Base-by-base conservation (phyloP, 2,329 filamentous ascomycete genomes). In the Nemania sp. region DNA sequence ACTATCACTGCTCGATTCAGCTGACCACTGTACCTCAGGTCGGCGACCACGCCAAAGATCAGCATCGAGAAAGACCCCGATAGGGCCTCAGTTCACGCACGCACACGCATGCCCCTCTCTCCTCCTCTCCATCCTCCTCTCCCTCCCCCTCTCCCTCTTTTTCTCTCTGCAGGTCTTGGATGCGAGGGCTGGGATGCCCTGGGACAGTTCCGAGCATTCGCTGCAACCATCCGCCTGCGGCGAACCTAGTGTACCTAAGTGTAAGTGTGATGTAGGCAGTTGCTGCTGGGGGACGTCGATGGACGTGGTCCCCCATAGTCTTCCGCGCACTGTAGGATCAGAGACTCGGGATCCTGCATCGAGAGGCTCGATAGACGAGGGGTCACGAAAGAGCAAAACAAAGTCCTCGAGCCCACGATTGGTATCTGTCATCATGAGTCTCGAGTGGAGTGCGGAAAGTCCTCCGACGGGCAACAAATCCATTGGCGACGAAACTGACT, bases 11-110 rank as follows among this genome's bases (percentile, higher is more conserved):
- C 45, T 53, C 25, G 49, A 59, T 63, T 65, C 59, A 65, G 62
- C 62, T 63, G 50, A 45, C 49, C 54, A 59, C 48, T 37, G 51
- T 57, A 60, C 42, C 46, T 54, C 45, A 62, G 62, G 62, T 65
- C 62, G 62, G 59, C 62, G 62, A 65, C 62, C 62, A 62, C 17
- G 6, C 37, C 42, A 21, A 32, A 57, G 53, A 62, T 60, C 59
- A 59, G 53, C 62, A 42, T 51, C 35, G 15, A 62, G 25, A 49
- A 62, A 59, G 29, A 53, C 48, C 51, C 62, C 54, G 54, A 61
- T 48, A 47, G 50, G 49, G 57, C 48, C 18, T 54, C 50, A 59
- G 13, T 56, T 34, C 55, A 43, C 6, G n/a, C 34, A 29, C 48
- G 9, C 53, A 39, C 39, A 10, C 52, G 25, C 20, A 32, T 29